A percentile compares a stretch with the other conserved stretches of the same genome.
phyloP scores from a whole-genome alignment of 768 basidiomycete genomes.

The Gloeostereum incarnatum region DNA sequence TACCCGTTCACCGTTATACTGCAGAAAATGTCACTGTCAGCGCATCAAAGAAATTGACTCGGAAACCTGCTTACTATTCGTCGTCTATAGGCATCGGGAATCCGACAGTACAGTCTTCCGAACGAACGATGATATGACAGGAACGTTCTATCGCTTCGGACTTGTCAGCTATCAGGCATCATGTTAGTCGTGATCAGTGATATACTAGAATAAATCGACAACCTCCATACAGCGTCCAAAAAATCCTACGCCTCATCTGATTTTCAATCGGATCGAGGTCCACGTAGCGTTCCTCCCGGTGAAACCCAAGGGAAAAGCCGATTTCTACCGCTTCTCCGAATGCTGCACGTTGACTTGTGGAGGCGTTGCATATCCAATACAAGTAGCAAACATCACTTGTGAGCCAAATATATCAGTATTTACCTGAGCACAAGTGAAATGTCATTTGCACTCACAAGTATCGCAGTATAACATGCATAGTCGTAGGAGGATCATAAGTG shows the following conservation, averaged over 20 bases:
- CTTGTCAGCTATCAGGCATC: background rate
- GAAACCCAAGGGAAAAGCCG: background rate
- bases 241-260: slow-evolving; percentile 1
- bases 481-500: background rate
- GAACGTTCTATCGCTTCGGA: background rate
- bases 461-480: background rate
- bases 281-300: background rate
- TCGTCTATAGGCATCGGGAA: background rate
- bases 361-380: background rate
- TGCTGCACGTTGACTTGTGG: background rate
- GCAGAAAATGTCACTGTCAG: background rate
- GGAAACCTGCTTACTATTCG: background rate
- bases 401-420: background rate
- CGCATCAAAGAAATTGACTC: background rate
- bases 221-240: background rate
- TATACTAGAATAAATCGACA: background rate
- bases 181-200: background rate
- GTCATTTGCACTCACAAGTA: background rate
- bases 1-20: background rate
- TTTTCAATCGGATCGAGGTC: background rate
- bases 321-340: background rate
- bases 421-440: background rate
- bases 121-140: background rate
- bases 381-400: background rate
- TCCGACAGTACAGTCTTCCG: background rate